A percentile compares a stretch with the other conserved stretches of the same genome.
Evolutionary conservation across 1,139 yeast genomes (phyloP).

Genomic region (Pneumocystis murina): DNA sequence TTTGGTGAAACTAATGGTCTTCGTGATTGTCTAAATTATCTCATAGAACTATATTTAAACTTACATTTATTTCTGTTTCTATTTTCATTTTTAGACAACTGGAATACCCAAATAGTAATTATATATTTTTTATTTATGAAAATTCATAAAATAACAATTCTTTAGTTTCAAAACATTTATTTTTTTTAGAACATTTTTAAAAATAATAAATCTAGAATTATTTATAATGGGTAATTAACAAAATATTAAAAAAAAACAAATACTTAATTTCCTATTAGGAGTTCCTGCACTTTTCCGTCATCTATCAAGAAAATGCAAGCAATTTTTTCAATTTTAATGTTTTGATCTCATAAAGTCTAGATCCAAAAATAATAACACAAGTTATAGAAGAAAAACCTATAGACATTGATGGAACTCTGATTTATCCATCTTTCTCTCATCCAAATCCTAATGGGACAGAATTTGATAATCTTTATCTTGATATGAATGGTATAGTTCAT

Average conservation of each 20-base stretch:
- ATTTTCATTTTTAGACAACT: background rate
- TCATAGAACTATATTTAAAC: background rate
- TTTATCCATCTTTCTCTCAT: constrained; percentile 52
- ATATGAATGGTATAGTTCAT: constrained; percentile 96
- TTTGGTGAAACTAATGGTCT: background rate
- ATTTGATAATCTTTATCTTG: constrained; percentile 73
- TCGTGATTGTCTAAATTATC: background rate
- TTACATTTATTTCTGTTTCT: background rate
- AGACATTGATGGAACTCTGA: constrained; percentile 36
- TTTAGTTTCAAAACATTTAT: background rate
- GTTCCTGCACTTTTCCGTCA: constrained; percentile 97
- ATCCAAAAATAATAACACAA: constrained; percentile 86
- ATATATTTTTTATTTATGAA: background rate
- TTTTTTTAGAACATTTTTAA: background rate
- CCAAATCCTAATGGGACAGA: constrained; percentile 88
- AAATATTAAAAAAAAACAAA: background rate
- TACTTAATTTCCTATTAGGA: constrained; percentile 23
- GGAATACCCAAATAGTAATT: background rate
- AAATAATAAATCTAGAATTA: background rate
- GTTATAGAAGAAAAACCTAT: constrained; percentile 62
- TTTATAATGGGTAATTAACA: background rate
- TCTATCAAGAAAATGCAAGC: constrained; percentile 57
- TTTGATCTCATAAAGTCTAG: background rate
- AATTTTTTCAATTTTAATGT: background rate
- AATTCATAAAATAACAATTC: background rate